Evolutionary conservation across 164 flowering plant species (phyloP), one percentile per base, ranked within the genome.

Genomic region (Malania oleifera): DNA sequence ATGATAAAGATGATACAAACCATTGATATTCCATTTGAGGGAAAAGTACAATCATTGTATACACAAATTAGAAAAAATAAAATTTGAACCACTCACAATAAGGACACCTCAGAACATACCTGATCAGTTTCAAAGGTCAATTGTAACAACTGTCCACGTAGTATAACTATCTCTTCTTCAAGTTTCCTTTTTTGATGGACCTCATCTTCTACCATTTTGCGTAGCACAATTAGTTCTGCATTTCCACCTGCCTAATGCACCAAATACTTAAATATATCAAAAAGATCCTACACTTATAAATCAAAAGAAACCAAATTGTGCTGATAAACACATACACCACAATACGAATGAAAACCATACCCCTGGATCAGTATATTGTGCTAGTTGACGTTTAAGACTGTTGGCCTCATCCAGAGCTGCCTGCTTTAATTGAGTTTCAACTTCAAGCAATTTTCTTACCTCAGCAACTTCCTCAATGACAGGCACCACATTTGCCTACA

Each of bases 181-280:
- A 50, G 29, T 24, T 50, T 50, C 4, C 53, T 27, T 15, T 50
- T 50, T 50, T 24, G 53, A 9, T 17, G 17, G 13, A 12, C n/a
- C 29, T 50, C 53, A 11, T 23, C 34, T 5, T 50, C 53, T 23
- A 50, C 29, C 18, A 27, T 14, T 7, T 8, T 27, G 7, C 34
- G 28, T 5, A 50, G 53, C 28, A 6, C 24, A 50, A 24, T 50
- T 5, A 50, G 18, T 24, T 50, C 53, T 14, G 18, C 46, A 43
- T n/a, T 43, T 24, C 53, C 53, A 50, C 29, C 53, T 50, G 28
- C 53, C 53, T 50, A 50, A 43, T 43, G 34, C 53, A 50, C 53
- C 28, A 50, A 50, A 50, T n/a, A n/a, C n/a, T n/a, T n/a, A 17
- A 17, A 17, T 7, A 2, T 1, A 17, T 22, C 22, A 17, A 17